Base-by-base conservation (phyloP, 2,329 filamentous ascomycete species). In the Penicillium sp. region DNA sequence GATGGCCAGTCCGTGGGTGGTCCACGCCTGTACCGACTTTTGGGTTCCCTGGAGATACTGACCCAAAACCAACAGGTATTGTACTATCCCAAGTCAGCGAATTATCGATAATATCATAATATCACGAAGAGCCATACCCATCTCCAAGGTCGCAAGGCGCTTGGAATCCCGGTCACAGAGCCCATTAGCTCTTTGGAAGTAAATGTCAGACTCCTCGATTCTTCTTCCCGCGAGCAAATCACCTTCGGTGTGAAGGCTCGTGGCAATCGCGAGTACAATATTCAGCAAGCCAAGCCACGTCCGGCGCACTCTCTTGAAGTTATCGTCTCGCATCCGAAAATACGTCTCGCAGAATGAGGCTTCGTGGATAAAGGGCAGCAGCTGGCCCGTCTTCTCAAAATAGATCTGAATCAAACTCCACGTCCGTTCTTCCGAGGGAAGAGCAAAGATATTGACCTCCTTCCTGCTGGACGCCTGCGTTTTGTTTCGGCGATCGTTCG, bases 21-120 rank as follows among this genome's bases (percentile, higher is more conserved):
- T 75, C 76, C 77, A 80, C 1, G 77, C 73, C 44, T 78, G 71
- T 3, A 77, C 67, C 0, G 77, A 77, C 20, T 71, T 72, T 36
- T 78, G 74, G 0, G 76, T 78, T 3, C 77, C 76, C 54, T 80
- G 77, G 0, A 79, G 66, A 47, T 79, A 80, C 44, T 77, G 74
- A 10, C 70, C 70, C 50, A 73, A 67, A 1, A 80, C 51, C 0
- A 80, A 63, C 9, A 78, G 66, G 32, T 70, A 71, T 55, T 79
- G 75, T 0, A 79, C 75, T 69, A 45, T 24, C n/a, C 9, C 26
- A 43, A 46, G 9, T n/a, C 27, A 24, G 27, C 24, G 7, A 6
- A 22, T 24, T 14, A 20, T 7, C 7, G n/a, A 22, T 37, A 14
- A n/a, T n/a, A n/a, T n/a, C n/a, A n/a, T n/a, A n/a, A n/a, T 23